Evolutionary conservation across 2,329 filamentous ascomycete genomes (phyloP).

Genomic region (Dothistroma pini): DNA sequence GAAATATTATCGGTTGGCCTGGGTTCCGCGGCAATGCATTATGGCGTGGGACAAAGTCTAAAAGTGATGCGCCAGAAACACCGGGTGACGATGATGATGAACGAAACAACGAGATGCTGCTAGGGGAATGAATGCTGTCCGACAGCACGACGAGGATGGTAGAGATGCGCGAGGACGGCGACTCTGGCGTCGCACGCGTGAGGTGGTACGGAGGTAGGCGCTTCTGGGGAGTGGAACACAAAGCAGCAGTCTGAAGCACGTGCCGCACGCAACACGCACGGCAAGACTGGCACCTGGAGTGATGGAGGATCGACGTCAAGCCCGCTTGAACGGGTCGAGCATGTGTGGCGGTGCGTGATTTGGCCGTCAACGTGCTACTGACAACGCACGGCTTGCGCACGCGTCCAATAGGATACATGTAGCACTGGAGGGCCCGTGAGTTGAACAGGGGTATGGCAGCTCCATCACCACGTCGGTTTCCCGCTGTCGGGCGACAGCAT

Average conservation of each 20-base stretch:
- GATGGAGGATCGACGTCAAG: neutral
- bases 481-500: neutral
- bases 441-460: neutral
- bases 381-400: neutral
- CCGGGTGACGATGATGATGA: neutral
- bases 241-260: too few species aligned
- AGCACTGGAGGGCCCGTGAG: neutral
- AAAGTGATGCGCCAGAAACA: constrained; percentile 1
- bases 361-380: neutral
- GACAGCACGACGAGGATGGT: neutral
- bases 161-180: neutral
- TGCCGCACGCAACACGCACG: too few species aligned
- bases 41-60: neutral
- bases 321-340: neutral
- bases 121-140: neutral
- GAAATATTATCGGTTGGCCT: neutral
- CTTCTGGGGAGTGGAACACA: neutral
- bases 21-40: neutral
- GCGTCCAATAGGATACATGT: neutral
- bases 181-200: neutral
- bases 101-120: neutral
- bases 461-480: neutral
- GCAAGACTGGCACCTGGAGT: neutral
- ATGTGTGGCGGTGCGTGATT: neutral
- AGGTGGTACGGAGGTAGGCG: neutral